These are phyloP conservation scores for Artemisia annua DNA, from an alignment of 129 eudicot genomes.

Conservation along the genomic window DNA sequence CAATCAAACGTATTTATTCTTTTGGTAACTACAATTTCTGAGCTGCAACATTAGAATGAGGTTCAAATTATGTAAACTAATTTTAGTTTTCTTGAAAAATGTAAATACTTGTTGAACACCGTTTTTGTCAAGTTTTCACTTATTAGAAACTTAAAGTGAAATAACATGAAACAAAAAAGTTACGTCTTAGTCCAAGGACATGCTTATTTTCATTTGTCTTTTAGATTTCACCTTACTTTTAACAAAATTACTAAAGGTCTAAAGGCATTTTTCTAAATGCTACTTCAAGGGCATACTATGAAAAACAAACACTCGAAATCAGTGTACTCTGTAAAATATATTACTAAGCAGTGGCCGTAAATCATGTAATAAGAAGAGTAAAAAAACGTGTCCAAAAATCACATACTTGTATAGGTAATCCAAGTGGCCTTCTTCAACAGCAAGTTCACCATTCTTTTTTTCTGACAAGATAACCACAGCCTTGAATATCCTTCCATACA, in stretches of 20 bases:
- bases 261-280: too few relatives aligned
- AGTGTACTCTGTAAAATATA: not conserved
- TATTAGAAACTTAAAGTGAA: not conserved
- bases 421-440: conserved; percentile 76
- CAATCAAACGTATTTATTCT: too few relatives aligned
- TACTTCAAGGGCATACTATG: conserved; percentile 2
- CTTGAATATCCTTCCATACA: conserved; percentile 93
- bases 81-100: too few relatives aligned
- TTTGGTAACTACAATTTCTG: too few relatives aligned
- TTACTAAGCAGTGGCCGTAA: not conserved
- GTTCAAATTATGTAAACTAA: too few relatives aligned
- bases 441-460: conserved; percentile 78
- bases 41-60: not conserved
- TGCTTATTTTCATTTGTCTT: not conserved
- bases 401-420: conserved; percentile 84
- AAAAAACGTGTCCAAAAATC: not conserved
- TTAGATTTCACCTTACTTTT: conserved; percentile 1
- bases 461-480: conserved; percentile 85
- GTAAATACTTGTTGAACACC: too few relatives aligned
- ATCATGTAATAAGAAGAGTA: not conserved
- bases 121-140: too few relatives aligned
- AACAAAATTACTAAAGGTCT: not conserved
- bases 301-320: conserved; percentile 1
- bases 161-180: not conserved
- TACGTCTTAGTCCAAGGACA: not conserved